phyloP scores from a whole-genome alignment of 2,329 filamentous ascomycete species.

The Herpomyces periplanetae region DNA sequence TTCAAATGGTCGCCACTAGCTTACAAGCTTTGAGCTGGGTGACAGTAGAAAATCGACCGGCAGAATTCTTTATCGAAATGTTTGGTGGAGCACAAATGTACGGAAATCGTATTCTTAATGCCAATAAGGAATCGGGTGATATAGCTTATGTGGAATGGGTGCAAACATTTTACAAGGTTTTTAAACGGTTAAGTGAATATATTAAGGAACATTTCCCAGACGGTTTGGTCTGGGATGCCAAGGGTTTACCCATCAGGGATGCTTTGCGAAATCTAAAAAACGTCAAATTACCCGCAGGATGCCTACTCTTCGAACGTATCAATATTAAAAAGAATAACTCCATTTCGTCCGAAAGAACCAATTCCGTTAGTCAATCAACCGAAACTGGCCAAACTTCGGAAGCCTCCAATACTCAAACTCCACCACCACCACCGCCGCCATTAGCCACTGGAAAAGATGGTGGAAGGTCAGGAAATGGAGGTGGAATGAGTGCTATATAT shows the following conservation, averaged over 20 bases:
- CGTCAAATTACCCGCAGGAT: slow-evolving; percentile 10
- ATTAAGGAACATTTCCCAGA: slow-evolving; percentile 41
- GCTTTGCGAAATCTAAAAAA: slow-evolving; percentile 26
- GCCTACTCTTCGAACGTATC: no score
- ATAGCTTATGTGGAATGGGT: slow-evolving; percentile 51
- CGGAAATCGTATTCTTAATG: slow-evolving; percentile 67
- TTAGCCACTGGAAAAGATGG: slow-evolving; percentile 10
- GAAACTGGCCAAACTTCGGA: slow-evolving; percentile 23
- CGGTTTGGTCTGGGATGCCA: slow-evolving; percentile 54
- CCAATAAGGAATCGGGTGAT: slow-evolving; percentile 44
- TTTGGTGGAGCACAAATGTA: slow-evolving; percentile 61
- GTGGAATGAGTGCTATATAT: slow-evolving; percentile 56
- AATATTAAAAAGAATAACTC: no score
- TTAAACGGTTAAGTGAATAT: slow-evolving; percentile 44
- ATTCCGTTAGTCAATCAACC: slow-evolving; percentile 16
- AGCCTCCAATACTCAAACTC: slow-evolving; percentile 13
- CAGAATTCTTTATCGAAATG: slow-evolving; percentile 46
- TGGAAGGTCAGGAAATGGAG: slow-evolving; percentile 8
- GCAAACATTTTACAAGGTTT: slow-evolving; percentile 61
- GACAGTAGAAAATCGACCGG: slow-evolving; percentile 38
- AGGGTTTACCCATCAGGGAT: slow-evolving; percentile 27
- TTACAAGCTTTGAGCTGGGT: slow-evolving; percentile 74
- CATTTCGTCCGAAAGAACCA: no score
- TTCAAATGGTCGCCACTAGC: slow-evolving; percentile 58
- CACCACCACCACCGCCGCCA: slow-evolving; percentile 17